Conservation (phyloP, 331 rosid species). For the Acacia pycnantha region DNA sequence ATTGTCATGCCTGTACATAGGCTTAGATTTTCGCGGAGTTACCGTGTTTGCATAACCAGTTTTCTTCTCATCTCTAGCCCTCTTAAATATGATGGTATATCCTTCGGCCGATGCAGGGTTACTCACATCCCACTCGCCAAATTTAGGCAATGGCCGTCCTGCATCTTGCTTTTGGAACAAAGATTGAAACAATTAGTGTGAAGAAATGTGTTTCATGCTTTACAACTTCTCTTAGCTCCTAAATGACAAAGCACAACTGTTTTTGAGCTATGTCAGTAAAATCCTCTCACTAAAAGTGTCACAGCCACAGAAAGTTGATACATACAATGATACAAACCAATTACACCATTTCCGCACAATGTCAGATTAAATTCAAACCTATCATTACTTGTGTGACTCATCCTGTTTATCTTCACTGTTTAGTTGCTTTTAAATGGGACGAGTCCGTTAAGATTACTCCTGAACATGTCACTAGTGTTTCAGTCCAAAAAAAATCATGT, state of each 20-base stretch:
- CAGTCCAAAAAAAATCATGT: background rate
- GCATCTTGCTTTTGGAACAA: constrained; percentile 48
- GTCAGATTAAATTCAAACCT: background rate
- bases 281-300: background rate
- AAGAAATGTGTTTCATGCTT: background rate
- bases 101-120: constrained; percentile 91
- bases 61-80: constrained; percentile 90
- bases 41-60: constrained; percentile 30
- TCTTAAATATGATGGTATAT: constrained; percentile 80
- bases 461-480: background rate
- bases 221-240: background rate
- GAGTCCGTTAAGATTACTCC: background rate
- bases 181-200: background rate
- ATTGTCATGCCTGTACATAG: constrained; percentile 25
- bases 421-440: background rate
- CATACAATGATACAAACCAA: background rate
- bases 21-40: constrained; percentile 42
- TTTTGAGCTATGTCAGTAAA: background rate
- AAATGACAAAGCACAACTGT: background rate
- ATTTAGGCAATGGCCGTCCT: constrained; percentile 72
- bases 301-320: background rate
- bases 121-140: constrained; percentile 93
- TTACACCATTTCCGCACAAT: background rate
- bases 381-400: background rate
- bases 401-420: background rate